These are phyloP conservation scores for Corchorus capsularis DNA, from an alignment of 345 rosid genomes.

Conservation along the genomic window DNA sequence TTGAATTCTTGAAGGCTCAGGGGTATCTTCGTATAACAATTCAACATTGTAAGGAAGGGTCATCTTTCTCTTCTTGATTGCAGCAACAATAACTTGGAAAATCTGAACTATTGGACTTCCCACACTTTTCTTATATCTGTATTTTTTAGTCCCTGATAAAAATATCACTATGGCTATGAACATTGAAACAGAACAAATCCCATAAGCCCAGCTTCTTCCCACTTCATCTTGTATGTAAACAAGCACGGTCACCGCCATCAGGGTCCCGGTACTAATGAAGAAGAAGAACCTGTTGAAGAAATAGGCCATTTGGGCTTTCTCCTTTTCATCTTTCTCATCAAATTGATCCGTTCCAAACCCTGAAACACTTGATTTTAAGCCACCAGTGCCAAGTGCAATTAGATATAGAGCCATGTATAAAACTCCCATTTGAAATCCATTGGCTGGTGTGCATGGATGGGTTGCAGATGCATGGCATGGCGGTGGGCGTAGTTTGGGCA, in stretches of 20 bases:
- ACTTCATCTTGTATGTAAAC: slow-evolving; percentile 66
- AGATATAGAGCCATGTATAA: slow-evolving; percentile 57
- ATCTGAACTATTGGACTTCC: slow-evolving; percentile 87
- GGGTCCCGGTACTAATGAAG: slow-evolving; percentile 59
- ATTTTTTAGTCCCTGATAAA: slow-evolving; percentile 58
- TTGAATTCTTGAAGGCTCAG: slow-evolving; percentile 49
- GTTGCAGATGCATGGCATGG: slow-evolving; percentile 42
- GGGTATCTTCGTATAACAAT: slow-evolving; percentile 52
- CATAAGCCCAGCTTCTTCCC: slow-evolving; percentile 65
- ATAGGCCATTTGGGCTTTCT: slow-evolving; percentile 55
- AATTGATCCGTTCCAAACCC: slow-evolving; percentile 73
- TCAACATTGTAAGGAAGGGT: slow-evolving; percentile 48
- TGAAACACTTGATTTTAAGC: slow-evolving; percentile 73
- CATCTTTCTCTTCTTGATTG: slow-evolving; percentile 52
- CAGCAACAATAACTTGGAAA: slow-evolving; percentile 68
- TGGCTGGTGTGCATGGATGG: slow-evolving; percentile 53
- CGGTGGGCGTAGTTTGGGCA: slow-evolving; percentile 71
- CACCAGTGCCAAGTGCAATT: slow-evolving; percentile 70
- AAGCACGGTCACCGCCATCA: slow-evolving; percentile 59
- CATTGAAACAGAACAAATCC: slow-evolving; percentile 66
- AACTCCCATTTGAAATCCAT: slow-evolving; percentile 67
- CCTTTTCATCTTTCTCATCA: slow-evolving; percentile 58
- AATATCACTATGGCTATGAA: slow-evolving; percentile 51
- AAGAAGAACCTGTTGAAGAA: slow-evolving; percentile 77
- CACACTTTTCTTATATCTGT: slow-evolving; percentile 69